Conservation (phyloP, 169 alveolate species). For the Eimeria necatrix region DNA sequence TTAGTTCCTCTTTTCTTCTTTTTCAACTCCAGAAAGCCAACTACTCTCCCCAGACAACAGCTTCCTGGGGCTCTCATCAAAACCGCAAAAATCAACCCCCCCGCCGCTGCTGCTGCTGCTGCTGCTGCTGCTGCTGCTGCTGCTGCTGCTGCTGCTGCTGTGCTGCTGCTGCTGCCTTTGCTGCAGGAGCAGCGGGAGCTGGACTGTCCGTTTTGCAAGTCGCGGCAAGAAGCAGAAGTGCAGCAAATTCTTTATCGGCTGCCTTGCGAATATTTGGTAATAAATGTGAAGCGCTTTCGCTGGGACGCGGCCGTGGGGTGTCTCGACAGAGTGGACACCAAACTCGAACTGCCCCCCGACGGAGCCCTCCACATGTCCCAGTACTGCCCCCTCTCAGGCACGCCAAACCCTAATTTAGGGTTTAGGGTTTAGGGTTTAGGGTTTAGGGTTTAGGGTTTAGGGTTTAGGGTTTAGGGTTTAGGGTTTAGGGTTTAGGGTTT, state of each 20-base stretch:
- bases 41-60: too few relatives aligned
- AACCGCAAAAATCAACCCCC: too few relatives aligned
- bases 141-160: too few relatives aligned
- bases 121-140: too few relatives aligned
- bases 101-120: neutral
- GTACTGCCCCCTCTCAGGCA: constrained; percentile 73
- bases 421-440: too few relatives aligned
- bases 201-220: constrained; percentile 65
- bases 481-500: too few relatives aligned
- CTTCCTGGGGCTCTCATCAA: too few relatives aligned
- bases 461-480: too few relatives aligned
- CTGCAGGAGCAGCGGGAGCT: constrained; percentile 44
- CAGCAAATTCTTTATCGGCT: constrained; percentile 54
- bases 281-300: constrained; percentile 70
- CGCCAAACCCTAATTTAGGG: too few relatives aligned
- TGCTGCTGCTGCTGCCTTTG: neutral
- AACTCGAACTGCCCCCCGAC: neutral
- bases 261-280: constrained; percentile 62
- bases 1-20: neutral
- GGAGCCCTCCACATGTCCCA: constrained; percentile 51
- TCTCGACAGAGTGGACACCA: constrained; percentile 10
- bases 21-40: neutral
- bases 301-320: constrained; percentile 15
- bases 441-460: too few relatives aligned
- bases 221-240: constrained; percentile 5